Conservation (phyloP, 1,284 basidiomycete species). For the Athelia sp. region DNA sequence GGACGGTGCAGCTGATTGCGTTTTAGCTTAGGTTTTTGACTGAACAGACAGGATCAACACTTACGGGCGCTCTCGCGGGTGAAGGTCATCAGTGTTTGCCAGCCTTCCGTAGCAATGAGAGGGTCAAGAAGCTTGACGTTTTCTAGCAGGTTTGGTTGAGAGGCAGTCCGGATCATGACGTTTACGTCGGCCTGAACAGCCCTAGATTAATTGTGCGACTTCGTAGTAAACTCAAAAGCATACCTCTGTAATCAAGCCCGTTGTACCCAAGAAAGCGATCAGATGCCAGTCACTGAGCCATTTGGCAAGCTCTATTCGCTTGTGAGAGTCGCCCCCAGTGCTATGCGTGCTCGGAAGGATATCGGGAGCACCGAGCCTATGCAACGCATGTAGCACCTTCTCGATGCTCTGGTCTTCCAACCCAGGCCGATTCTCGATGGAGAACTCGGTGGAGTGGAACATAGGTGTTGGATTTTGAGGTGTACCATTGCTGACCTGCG, state of each 20-base stretch:
- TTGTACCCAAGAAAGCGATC: constrained; percentile 79
- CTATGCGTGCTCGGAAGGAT: constrained; percentile 42
- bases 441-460: constrained; percentile 77
- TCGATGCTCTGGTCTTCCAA: constrained; percentile 82
- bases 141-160: constrained; percentile 53
- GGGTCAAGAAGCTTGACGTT: constrained; percentile 58
- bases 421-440: constrained; percentile 89
- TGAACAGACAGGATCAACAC: too few species aligned
- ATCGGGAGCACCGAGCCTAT: constrained; percentile 55
- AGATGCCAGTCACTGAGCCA: constrained; percentile 96
- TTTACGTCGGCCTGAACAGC: constrained; percentile 65
- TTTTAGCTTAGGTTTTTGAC: too few species aligned
- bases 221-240: constrained; percentile 14
- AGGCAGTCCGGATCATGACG: constrained; percentile 61
- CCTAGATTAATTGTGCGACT: neutral
- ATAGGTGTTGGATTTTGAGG: constrained; percentile 84
- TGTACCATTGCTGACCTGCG: constrained; percentile 94
- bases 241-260: constrained; percentile 78
- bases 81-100: constrained; percentile 85
- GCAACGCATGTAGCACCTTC: constrained; percentile 59
- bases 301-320: constrained; percentile 59
- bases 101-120: constrained; percentile 69
- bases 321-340: constrained; percentile 38
- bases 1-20: too few species aligned
- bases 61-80: constrained; percentile 69